Conservation (phyloP, 352 stramenopile species). For the Saprolegnia parasitica region DNA sequence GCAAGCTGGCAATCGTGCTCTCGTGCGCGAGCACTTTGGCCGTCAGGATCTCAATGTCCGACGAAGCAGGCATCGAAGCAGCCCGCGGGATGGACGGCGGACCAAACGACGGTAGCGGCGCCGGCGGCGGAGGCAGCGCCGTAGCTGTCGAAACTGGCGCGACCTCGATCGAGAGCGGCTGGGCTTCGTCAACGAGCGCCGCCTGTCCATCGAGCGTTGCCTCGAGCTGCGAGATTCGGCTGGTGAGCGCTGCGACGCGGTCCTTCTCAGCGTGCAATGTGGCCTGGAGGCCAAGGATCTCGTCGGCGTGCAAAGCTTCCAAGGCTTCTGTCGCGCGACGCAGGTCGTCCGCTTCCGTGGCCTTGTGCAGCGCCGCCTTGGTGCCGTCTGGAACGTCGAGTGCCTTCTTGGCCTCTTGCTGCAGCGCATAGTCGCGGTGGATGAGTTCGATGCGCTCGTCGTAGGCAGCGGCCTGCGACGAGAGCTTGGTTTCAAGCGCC, state of each 20-base stretch:
- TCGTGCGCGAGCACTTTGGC: neutral
- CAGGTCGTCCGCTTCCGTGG: neutral
- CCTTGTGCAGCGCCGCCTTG: no score
- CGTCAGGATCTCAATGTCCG: neutral
- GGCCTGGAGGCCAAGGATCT: no score
- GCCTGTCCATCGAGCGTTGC: neutral
- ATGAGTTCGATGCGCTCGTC: conserved; percentile 1
- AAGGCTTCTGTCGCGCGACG: neutral
- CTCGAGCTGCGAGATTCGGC: neutral
- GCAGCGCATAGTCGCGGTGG: neutral
- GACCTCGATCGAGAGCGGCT: neutral
- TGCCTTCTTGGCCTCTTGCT: neutral
- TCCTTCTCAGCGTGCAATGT: no score
- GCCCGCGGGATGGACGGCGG: neutral
- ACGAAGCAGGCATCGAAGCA: neutral
- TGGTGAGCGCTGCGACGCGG: neutral
- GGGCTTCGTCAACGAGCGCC: neutral
- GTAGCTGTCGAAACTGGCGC: neutral
- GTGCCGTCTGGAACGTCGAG: no score
- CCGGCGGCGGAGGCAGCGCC: neutral
- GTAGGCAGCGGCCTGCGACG: neutral
- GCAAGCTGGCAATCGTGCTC: conserved; percentile 2
- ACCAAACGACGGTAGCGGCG: neutral
- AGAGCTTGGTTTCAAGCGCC: neutral
- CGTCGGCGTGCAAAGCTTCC: neutral